These are phyloP conservation scores for Firmiana major DNA, from an alignment of 345 rosid species.

Conservation along the genomic window DNA sequence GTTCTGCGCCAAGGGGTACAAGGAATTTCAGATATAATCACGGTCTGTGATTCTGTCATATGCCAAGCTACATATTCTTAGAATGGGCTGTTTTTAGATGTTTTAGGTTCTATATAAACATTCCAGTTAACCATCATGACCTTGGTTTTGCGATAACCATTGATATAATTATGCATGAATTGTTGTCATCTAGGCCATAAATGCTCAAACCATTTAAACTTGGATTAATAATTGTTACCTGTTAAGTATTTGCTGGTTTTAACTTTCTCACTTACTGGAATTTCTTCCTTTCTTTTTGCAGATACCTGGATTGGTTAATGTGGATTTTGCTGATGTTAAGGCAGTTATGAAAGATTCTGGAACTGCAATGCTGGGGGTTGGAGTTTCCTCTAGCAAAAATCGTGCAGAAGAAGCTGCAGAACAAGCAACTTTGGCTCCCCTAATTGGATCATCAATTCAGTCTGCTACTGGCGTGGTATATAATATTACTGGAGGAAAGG, in stretches of 20 bases:
- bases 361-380: constrained; percentile 99
- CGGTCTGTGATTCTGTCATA: constrained; percentile 45
- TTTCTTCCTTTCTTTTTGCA: constrained; percentile 25
- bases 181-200: background rate
- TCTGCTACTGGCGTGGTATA: constrained; percentile 97
- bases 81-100: background rate
- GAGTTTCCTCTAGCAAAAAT: constrained; percentile 94
- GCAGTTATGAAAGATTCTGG: constrained; percentile 97
- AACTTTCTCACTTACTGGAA: background rate
- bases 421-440: constrained; percentile 93
- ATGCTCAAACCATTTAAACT: background rate
- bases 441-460: constrained; percentile 97
- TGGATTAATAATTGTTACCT: background rate
- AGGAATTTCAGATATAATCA: constrained; percentile 96
- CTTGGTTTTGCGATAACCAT: background rate
- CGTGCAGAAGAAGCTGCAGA: constrained; percentile 99
- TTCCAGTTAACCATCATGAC: background rate
- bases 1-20: constrained; percentile 99
- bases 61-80: background rate
- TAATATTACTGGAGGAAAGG: constrained; percentile 89
- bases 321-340: constrained; percentile 96
- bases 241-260: background rate
- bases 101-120: background rate
- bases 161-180: background rate
- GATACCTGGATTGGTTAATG: constrained; percentile 98